A percentile compares a stretch with the other conserved stretches of the same genome.
phyloP scores from a whole-genome alignment of 129 eudicot genomes.

The Flaveria sonorensis region DNA sequence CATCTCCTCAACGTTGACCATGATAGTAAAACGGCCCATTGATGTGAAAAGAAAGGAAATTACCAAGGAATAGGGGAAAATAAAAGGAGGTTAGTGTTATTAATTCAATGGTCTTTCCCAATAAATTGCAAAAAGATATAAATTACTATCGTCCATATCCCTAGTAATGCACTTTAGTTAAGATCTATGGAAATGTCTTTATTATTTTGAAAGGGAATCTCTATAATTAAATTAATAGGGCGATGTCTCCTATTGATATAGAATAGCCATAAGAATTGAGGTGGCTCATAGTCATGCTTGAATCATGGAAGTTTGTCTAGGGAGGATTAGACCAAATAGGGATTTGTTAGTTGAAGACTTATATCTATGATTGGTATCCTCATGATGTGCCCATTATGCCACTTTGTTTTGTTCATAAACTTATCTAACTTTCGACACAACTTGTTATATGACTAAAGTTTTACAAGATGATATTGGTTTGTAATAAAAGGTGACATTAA shows the following conservation, averaged over 20 bases:
- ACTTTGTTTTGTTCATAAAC: constrained; percentile 18
- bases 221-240: constrained; percentile 27
- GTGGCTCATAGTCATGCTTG: constrained; percentile 54
- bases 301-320: constrained; percentile 45
- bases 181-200: constrained; percentile 15
- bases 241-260: constrained; percentile 42
- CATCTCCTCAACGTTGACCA: too few species aligned
- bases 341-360: constrained; percentile 42
- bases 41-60: neutral
- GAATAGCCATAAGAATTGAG: constrained; percentile 47
- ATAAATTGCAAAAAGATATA: neutral
- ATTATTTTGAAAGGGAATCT: constrained; percentile 24
- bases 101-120: neutral
- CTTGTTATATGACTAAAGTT: neutral
- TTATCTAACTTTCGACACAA: neutral
- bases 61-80: too few species aligned
- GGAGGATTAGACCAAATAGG: constrained; percentile 42
- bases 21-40: too few species aligned
- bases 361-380: constrained; percentile 38
- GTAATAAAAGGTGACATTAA: neutral
- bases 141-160: constrained; percentile 28
- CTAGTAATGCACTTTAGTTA: constrained; percentile 33
- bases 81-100: neutral
- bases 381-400: constrained; percentile 32
- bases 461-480: neutral